Evolutionary conservation across 352 stramenopile genomes (phyloP).

Genomic region (Globisporangium splendens): DNA sequence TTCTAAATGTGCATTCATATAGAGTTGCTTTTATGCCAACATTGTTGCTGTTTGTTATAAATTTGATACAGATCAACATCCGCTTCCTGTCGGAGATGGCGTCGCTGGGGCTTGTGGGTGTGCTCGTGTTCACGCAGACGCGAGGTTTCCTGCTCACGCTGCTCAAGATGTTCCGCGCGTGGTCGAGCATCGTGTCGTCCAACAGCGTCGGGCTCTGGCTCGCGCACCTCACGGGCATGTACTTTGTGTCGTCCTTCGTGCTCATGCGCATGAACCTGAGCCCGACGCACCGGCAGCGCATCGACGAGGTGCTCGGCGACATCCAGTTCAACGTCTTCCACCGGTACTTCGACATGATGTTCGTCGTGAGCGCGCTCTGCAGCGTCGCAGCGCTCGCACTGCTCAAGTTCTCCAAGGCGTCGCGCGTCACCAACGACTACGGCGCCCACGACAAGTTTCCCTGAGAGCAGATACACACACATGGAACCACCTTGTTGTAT

Average conservation of each 20-base stretch:
- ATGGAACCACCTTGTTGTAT: neutral
- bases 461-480: slow-evolving; percentile 19
- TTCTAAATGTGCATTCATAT: neutral
- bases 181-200: slow-evolving; percentile 78
- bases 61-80: slow-evolving; percentile 55
- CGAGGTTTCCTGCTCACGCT: slow-evolving; percentile 74
- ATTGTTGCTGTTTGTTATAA: neutral
- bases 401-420: slow-evolving; percentile 79
- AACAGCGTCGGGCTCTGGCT: slow-evolving; percentile 83
- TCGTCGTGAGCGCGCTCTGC: slow-evolving; percentile 69
- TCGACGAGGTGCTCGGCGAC: slow-evolving; percentile 78
- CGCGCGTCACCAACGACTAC: slow-evolving; percentile 71
- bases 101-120: slow-evolving; percentile 71
- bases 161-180: slow-evolving; percentile 77
- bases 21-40: too few species aligned
- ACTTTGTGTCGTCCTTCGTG: slow-evolving; percentile 86
- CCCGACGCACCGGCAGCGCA: slow-evolving; percentile 59
- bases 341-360: slow-evolving; percentile 84
- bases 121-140: slow-evolving; percentile 83
- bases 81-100: slow-evolving; percentile 76
- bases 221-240: slow-evolving; percentile 85
- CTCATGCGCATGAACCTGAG: slow-evolving; percentile 88
- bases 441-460: slow-evolving; percentile 75
- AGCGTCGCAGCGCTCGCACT: slow-evolving; percentile 55
- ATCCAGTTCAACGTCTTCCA: slow-evolving; percentile 86